phyloP scores from a whole-genome alignment of 2,329 filamentous ascomycete species.

The Fusarium humuli region DNA sequence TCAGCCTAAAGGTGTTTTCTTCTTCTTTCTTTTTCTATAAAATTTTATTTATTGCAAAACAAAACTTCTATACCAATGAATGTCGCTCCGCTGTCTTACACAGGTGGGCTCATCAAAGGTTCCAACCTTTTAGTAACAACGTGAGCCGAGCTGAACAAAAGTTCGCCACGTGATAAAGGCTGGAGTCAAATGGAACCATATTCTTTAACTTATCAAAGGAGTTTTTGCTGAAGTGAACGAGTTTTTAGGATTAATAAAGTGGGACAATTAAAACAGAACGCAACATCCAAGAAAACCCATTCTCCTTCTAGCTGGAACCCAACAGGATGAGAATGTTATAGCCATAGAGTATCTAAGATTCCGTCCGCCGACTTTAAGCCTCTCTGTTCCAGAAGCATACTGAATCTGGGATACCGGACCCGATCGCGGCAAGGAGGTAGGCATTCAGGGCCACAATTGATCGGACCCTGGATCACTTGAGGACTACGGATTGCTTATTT shows the following conservation, averaged over 20 bases:
- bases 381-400: constrained; percentile 21
- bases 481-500: constrained; percentile 3
- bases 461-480: constrained; percentile 28
- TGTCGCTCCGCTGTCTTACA: background rate
- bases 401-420: constrained; percentile 1
- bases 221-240: constrained; percentile 26
- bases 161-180: constrained; percentile 31
- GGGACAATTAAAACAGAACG: constrained; percentile 9
- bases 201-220: constrained; percentile 14
- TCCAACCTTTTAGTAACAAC: constrained; percentile 25
- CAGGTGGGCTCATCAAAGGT: constrained; percentile 35
- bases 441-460: background rate
- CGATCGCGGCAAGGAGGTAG: constrained; percentile 9
- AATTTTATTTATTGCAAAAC: background rate
- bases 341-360: background rate
- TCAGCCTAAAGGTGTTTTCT: background rate
- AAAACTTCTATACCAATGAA: background rate
- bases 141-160: constrained; percentile 32
- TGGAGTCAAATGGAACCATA: constrained; percentile 24
- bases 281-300: background rate
- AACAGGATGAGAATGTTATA: background rate
- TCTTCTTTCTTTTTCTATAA: background rate
- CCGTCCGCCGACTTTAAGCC: background rate
- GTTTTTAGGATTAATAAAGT: constrained; percentile 1
- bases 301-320: background rate